These are phyloP conservation scores for Pugionium dolabratum DNA, from an alignment of 345 rosid species.

Conservation along the genomic window DNA sequence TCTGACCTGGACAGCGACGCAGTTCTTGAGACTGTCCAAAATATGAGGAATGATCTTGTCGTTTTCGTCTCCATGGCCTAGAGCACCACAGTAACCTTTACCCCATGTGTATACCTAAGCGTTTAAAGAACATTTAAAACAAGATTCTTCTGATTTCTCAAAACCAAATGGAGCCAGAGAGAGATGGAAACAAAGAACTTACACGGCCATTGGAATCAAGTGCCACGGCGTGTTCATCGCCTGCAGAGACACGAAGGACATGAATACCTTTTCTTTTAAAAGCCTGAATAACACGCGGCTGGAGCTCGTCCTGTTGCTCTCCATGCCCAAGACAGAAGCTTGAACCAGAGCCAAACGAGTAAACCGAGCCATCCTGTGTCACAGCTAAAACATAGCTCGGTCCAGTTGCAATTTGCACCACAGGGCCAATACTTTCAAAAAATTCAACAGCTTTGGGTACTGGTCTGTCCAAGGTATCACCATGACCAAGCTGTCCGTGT, in stretches of 20 bases:
- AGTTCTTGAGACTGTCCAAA: constrained; percentile 63
- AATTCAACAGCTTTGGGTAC: constrained; percentile 64
- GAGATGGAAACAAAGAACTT: constrained; percentile 37
- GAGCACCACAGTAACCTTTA: constrained; percentile 95
- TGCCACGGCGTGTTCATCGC: constrained; percentile 94
- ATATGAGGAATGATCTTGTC: constrained; percentile 79
- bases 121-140: constrained; percentile 22
- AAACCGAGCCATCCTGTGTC: constrained; percentile 59
- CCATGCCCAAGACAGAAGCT: constrained; percentile 97
- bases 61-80: constrained; percentile 95
- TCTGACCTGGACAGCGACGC: constrained; percentile 75
- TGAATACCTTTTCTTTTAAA: constrained; percentile 72
- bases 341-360: constrained; percentile 91
- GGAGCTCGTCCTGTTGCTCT: constrained; percentile 84
- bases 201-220: constrained; percentile 94
- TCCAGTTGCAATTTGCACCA: constrained; percentile 85
- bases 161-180: constrained; percentile 11
- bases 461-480: constrained; percentile 76
- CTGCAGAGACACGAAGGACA: constrained; percentile 89
- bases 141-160: constrained; percentile 7
- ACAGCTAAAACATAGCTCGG: constrained; percentile 84
- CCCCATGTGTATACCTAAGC: constrained; percentile 94
- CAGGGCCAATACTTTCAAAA: constrained; percentile 57
- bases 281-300: constrained; percentile 73
- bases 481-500: constrained; percentile 94